Percentiles rank a stretch among this genome's conserved stretches.
These are phyloP conservation scores for Trypanosoma theileri DNA, from an alignment of 208 protist genomes.

Conservation along the genomic window DNA sequence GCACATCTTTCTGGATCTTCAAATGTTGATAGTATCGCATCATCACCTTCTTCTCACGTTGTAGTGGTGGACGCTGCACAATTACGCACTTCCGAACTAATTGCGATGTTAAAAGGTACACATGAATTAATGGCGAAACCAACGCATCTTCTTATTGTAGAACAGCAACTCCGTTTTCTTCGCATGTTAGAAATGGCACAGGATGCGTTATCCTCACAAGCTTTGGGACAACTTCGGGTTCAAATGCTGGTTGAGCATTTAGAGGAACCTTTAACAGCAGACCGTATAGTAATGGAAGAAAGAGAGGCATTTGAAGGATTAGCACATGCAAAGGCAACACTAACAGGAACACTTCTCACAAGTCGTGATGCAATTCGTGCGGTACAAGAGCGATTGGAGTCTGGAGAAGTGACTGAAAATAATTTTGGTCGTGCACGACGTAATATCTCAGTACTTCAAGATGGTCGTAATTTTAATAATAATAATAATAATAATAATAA, in stretches of 20 bases:
- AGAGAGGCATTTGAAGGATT: conserved; percentile 65
- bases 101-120: conserved; percentile 44
- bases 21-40: background rate
- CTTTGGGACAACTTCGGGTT: conserved; percentile 41
- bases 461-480: background rate
- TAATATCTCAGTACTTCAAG: no score
- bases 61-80: conserved; percentile 42
- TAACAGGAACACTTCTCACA: conserved; percentile 66
- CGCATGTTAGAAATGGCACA: conserved; percentile 74
- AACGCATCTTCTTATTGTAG: conserved; percentile 46
- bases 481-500: no score
- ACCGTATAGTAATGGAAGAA: conserved; percentile 46
- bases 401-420: conserved; percentile 24
- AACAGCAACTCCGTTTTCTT: conserved; percentile 48
- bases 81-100: conserved; percentile 45
- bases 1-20: conserved; percentile 9
- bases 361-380: conserved; percentile 46
- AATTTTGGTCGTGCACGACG: background rate
- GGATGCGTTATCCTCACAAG: conserved; percentile 38
- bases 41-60: conserved; percentile 30
- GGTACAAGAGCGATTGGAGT: conserved; percentile 57
- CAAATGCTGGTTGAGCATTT: conserved; percentile 63
- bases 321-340: conserved; percentile 70
- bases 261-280: conserved; percentile 27
- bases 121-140: conserved; percentile 31